phyloP scores from a whole-genome alignment of 2,329 filamentous ascomycete genomes.

The Macroventuria anomochaeta region DNA sequence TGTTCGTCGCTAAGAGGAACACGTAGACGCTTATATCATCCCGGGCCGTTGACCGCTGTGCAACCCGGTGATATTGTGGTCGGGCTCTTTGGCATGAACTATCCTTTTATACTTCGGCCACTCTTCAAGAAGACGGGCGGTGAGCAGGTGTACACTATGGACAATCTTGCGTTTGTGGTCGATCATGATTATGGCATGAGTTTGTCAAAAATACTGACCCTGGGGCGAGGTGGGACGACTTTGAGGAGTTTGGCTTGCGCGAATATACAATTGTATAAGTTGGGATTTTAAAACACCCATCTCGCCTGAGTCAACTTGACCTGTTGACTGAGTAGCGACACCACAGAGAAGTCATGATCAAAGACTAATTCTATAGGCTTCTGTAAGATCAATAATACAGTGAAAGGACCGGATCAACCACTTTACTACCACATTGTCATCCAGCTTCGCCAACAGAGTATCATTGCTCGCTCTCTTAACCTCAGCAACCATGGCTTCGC shows the following conservation, averaged over 20 bases:
- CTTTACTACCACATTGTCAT: not conserved
- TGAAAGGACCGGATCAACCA: too few relatives aligned
- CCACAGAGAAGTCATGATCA: too few relatives aligned
- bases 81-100: slow-evolving; percentile 26
- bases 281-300: not conserved
- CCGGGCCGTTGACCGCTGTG: not conserved
- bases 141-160: slow-evolving; percentile 6
- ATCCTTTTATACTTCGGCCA: slow-evolving; percentile 21
- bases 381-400: too few relatives aligned
- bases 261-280: not conserved
- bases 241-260: not conserved
- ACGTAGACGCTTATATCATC: too few relatives aligned
- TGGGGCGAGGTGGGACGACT: not conserved
- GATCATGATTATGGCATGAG: slow-evolving; percentile 17
- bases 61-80: slow-evolving; percentile 15
- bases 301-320: too few relatives aligned
- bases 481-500: slow-evolving; percentile 27
- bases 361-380: too few relatives aligned
- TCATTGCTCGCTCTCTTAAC: not conserved
- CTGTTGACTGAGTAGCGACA: too few relatives aligned
- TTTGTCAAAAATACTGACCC: not conserved
- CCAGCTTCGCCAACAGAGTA: not conserved
- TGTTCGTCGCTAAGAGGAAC: too few relatives aligned
- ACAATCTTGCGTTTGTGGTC: slow-evolving; percentile 16
- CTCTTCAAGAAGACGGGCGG: not conserved